Percentiles rank a stretch among this genome's conserved stretches.
These are phyloP conservation scores for Trametes hirsuta DNA, from an alignment of 1,284 basidiomycete genomes.

Conservation along the genomic window DNA sequence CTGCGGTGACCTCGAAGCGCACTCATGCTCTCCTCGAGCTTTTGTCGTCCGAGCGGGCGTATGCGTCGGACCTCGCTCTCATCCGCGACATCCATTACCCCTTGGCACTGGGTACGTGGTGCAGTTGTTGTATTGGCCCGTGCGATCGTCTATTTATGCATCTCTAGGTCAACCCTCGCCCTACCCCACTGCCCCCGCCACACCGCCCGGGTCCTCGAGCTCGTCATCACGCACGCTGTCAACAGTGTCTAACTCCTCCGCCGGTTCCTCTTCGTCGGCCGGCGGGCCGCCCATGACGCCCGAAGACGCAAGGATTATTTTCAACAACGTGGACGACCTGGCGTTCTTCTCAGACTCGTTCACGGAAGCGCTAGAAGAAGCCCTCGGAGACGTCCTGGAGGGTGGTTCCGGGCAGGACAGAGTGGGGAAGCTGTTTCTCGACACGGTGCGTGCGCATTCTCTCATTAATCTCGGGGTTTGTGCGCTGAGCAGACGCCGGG, in stretches of 20 bases:
- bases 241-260: conserved; percentile 57
- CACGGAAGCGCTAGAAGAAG: conserved; percentile 57
- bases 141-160: conserved; percentile 11
- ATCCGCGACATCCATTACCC: conserved; percentile 86
- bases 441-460: conserved; percentile 53
- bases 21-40: conserved; percentile 85
- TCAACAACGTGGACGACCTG: conserved; percentile 79
- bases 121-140: conserved; percentile 2
- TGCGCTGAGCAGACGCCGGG: not conserved
- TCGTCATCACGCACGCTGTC: conserved; percentile 55
- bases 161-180: conserved; percentile 36
- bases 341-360: conserved; percentile 75
- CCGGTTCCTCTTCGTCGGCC: conserved; percentile 37
- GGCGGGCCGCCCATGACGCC: conserved; percentile 64
- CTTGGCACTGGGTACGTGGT: conserved; percentile 61
- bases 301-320: conserved; percentile 76
- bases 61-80: conserved; percentile 86
- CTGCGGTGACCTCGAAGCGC: conserved; percentile 60
- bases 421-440: conserved; percentile 80
- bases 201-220: conserved; percentile 39
- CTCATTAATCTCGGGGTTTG: conserved; percentile 10
- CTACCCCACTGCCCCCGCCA: conserved; percentile 32
- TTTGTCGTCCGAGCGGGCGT: conserved; percentile 82
- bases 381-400: conserved; percentile 56
- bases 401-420: conserved; percentile 65